Base-by-base conservation (phyloP, 257 asterid genomes). In the Lycium barbarum region DNA sequence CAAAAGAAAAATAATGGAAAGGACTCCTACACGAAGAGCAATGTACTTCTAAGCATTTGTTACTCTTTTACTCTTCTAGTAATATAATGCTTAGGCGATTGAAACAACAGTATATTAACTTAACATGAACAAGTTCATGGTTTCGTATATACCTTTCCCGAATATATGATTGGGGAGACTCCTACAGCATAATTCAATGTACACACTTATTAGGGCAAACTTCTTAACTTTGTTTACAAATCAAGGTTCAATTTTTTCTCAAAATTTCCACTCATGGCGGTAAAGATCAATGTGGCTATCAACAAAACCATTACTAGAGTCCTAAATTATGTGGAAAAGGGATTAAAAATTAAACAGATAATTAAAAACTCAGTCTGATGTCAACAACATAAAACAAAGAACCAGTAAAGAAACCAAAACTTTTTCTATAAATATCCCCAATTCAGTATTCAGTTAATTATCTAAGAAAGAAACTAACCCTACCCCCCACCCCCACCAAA, bases 331-430 rank as follows among this genome's bases (percentile, higher is more conserved):
- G 61, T 49, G 20, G 1, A 76, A 14, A 22, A 51, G 62, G 4
- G 63, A 51, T 1, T 13, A 22, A 13, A 4, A 74, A 74, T 2
- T 6, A 47, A 47, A 73, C 61, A 73, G n/a, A 73, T 6, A 47
- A 10, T 6, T 13, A 51, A 22, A 26, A 22, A 76, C 14, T 15
- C 82, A 51, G 6, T 49, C 81, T 26, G 51, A 13, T 76, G 22
- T 13, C 43, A 74, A 6, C 81, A 20, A 74, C 59, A 74, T 74
- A 20, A 74, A 47, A 20, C 81, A 6, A 74, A 74, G 61, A 22
- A 49, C 12, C 61, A 74, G 0, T 20, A 74, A 1, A 15, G 13
- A 74, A 49, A 74, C 7, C 43, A 74, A 74, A 74, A 20, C 80
- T 12, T 33, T 47, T 47, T 26, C 80, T 43, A 5, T 43, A 2